Evolutionary conservation across 768 basidiomycete species (phyloP).

Genomic region (Suillus subalutaceus): DNA sequence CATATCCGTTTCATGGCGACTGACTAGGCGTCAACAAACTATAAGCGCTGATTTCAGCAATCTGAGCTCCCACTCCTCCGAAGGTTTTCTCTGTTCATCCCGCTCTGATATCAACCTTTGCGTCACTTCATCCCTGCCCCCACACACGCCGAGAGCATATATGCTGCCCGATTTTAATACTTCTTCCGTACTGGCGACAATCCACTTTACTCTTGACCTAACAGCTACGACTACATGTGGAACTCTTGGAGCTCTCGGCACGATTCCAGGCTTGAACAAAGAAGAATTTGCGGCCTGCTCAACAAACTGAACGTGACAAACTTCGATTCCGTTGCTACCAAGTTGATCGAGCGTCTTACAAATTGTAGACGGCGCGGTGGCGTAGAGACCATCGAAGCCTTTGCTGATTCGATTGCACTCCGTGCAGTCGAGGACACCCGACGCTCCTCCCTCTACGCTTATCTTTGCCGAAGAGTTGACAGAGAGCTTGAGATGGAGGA

Average conservation of each 20-base stretch:
- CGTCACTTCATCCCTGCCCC: background rate
- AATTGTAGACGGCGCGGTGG: conserved; percentile 49
- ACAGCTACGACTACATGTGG: conserved; percentile 17
- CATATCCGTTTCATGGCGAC: conserved; percentile 6
- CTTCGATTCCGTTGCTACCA: conserved; percentile 52
- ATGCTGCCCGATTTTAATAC: background rate
- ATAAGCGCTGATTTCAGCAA: conserved; percentile 6
- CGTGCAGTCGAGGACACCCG: conserved; percentile 56
- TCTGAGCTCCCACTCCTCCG: background rate
- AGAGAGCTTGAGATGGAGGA: conserved; percentile 41
- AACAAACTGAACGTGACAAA: conserved; percentile 60
- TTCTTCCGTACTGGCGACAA: background rate
- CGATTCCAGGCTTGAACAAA: conserved; percentile 44
- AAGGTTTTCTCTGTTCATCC: background rate
- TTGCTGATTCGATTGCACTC: conserved; percentile 55
- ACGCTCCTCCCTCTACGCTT: conserved; percentile 55
- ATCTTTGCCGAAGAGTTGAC: conserved; percentile 50
- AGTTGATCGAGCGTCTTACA: conserved; percentile 54
- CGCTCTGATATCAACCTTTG: background rate
- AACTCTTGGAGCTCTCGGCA: conserved; percentile 25
- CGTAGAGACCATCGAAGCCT: conserved; percentile 48
- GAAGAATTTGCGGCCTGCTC: conserved; percentile 56
- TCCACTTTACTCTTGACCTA: background rate
- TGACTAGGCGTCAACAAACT: background rate
- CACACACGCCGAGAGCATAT: background rate